These are phyloP conservation scores for Fonsecaea multimorphosa DNA, from an alignment of 2,329 filamentous ascomycete genomes.

Conservation along the genomic window DNA sequence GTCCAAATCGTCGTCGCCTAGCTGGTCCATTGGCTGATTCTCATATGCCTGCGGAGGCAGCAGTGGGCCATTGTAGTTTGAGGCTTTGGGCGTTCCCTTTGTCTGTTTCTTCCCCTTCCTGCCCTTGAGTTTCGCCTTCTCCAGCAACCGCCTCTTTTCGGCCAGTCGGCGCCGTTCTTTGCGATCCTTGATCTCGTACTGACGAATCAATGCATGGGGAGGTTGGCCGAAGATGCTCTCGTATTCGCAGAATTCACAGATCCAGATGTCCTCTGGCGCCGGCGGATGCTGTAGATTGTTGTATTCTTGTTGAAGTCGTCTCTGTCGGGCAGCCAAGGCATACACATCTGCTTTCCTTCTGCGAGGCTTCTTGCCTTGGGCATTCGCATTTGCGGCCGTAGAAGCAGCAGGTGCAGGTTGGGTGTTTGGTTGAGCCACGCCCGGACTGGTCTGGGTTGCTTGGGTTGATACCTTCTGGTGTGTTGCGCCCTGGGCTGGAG, in stretches of 20 bases:
- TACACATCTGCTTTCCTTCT: slow-evolving; percentile 74
- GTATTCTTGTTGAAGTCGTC: slow-evolving; percentile 77
- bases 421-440: slow-evolving; percentile 48
- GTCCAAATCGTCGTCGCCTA: slow-evolving; percentile 56
- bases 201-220: slow-evolving; percentile 81
- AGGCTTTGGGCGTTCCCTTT: slow-evolving; percentile 66
- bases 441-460: slow-evolving; percentile 63
- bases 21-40: slow-evolving; percentile 49
- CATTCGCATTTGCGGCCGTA: slow-evolving; percentile 47
- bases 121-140: slow-evolving; percentile 93
- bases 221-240: slow-evolving; percentile 91
- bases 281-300: slow-evolving; percentile 78
- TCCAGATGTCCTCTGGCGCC: slow-evolving; percentile 77
- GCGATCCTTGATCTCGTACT: slow-evolving; percentile 94
- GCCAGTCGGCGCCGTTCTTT: slow-evolving; percentile 81
- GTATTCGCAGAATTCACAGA: slow-evolving; percentile 98
- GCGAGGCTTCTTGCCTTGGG: slow-evolving; percentile 67
- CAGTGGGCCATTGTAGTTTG: slow-evolving; percentile 43
- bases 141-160: slow-evolving; percentile 82
- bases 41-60: slow-evolving; percentile 51
- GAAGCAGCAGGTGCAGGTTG: slow-evolving; percentile 45
- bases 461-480: slow-evolving; percentile 56
- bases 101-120: slow-evolving; percentile 84
- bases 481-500: slow-evolving; percentile 42
- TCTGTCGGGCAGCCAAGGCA: slow-evolving; percentile 73